A percentile compares a stretch with the other conserved stretches of the same genome.
Conservation (phyloP, 2,329 filamentous ascomycete genomes). For the Paecilomyces dactylethromorphus region DNA sequence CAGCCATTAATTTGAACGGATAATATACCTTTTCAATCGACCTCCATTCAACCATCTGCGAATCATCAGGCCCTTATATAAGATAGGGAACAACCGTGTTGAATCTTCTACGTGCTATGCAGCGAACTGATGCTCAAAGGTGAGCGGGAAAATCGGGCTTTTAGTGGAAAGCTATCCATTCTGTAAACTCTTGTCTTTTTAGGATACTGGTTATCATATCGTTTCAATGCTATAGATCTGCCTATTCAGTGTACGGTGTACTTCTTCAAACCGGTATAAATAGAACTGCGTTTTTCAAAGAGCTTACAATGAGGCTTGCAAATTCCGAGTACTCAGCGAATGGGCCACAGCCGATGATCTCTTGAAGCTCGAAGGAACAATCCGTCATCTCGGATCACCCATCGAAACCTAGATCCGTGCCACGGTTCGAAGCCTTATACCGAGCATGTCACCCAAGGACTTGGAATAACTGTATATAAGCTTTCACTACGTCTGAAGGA, state of each 20-base stretch:
- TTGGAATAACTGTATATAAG: conserved; percentile 2
- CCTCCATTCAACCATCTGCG: background rate
- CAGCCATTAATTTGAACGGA: background rate
- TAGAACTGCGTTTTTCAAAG: background rate
- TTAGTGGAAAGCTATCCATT: background rate
- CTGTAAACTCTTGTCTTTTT: background rate
- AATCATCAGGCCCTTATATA: background rate
- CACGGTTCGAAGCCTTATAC: conserved; percentile 2
- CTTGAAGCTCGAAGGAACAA: background rate
- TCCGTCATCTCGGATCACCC: background rate
- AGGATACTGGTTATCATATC: background rate
- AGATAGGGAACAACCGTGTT: background rate
- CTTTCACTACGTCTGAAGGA: background rate
- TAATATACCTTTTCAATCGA: background rate
- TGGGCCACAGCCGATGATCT: background rate
- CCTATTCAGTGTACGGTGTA: background rate
- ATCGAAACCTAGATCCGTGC: background rate
- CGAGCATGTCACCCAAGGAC: conserved; percentile 1
- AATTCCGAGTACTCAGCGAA: background rate
- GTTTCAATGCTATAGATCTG: background rate
- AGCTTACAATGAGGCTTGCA: background rate
- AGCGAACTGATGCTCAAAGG: background rate
- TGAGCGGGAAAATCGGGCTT: background rate
- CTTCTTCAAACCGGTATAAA: background rate
- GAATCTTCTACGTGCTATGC: background rate